These are phyloP conservation scores for Boletus eberwhitei DNA, from an alignment of 768 basidiomycete genomes.

Conservation along the genomic window DNA sequence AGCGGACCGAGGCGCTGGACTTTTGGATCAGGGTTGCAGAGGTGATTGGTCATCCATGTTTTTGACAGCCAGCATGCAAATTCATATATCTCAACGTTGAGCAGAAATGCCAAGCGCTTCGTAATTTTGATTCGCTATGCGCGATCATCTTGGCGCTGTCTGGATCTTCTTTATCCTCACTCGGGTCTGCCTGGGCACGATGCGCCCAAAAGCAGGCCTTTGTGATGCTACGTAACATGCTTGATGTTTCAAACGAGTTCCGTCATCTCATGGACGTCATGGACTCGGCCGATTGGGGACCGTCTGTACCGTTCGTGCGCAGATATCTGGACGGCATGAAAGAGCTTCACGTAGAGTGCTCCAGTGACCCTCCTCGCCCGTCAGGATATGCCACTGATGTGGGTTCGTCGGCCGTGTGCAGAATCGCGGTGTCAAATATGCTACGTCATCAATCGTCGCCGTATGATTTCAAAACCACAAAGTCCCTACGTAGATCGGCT, in stretches of 20 bases:
- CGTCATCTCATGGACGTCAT: conserved; percentile 44
- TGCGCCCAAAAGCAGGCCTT: conserved; percentile 49
- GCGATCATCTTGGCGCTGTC: conserved; percentile 63
- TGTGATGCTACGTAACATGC: conserved; percentile 50
- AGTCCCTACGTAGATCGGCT: conserved; percentile 46
- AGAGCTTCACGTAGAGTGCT: conserved; percentile 50
- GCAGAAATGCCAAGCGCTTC: conserved; percentile 61
- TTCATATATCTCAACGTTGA: neutral
- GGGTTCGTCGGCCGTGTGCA: conserved; percentile 54
- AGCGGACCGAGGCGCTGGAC: conserved; percentile 57
- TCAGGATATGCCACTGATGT: conserved; percentile 18
- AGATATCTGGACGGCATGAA: conserved; percentile 61
- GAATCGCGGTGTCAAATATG: conserved; percentile 51
- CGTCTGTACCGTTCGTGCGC: conserved; percentile 67
- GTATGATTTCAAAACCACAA: conserved; percentile 48
- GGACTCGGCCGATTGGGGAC: conserved; percentile 41
- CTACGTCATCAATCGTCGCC: conserved; percentile 53
- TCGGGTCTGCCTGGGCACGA: conserved; percentile 67
- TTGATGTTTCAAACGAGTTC: conserved; percentile 46
- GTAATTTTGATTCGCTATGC: conserved; percentile 67
- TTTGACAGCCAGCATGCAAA: neutral
- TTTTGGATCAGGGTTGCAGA: conserved; percentile 80
- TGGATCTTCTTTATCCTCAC: conserved; percentile 51
- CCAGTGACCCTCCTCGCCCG: conserved; percentile 28
- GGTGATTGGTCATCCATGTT: conserved; percentile 40